phyloP scores from a whole-genome alignment of 768 basidiomycete genomes.

The Paxillus rubicundulus region DNA sequence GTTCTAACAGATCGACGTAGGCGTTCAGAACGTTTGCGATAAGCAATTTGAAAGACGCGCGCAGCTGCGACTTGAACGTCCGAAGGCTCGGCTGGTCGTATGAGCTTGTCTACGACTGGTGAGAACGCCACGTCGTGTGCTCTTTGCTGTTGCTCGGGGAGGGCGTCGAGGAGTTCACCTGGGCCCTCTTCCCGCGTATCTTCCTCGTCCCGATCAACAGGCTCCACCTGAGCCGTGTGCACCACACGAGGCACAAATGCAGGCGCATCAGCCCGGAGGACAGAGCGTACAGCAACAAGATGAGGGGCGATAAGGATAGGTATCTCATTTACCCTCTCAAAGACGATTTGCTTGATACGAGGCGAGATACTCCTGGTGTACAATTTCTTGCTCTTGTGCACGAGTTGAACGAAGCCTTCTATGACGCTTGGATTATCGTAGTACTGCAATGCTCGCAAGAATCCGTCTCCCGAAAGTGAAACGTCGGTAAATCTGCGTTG shows the following conservation, averaged over 20 bases:
- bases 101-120: too few species aligned
- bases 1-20: constrained; percentile 10
- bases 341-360: constrained; percentile 33
- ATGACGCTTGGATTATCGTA: constrained; percentile 1
- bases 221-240: background rate
- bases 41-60: background rate
- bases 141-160: too few species aligned
- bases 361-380: background rate
- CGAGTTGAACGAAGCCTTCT: constrained; percentile 22
- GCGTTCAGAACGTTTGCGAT: constrained; percentile 9
- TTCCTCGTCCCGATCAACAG: background rate
- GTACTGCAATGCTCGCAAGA: background rate
- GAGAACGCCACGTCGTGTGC: too few species aligned
- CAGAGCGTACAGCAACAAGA: constrained; percentile 11
- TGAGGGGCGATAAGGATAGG: constrained; percentile 25
- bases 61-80: too few species aligned
- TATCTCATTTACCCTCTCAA: constrained; percentile 28
- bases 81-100: too few species aligned
- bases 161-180: too few species aligned
- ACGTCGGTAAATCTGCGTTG: too few species aligned
- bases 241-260: constrained; percentile 13
- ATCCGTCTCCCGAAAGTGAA: too few species aligned
- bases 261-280: constrained; percentile 15
- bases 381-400: constrained; percentile 14
- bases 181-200: constrained; percentile 13